phyloP scores from a whole-genome alignment of 441 rosid species.

The Gossypium lobatum region DNA sequence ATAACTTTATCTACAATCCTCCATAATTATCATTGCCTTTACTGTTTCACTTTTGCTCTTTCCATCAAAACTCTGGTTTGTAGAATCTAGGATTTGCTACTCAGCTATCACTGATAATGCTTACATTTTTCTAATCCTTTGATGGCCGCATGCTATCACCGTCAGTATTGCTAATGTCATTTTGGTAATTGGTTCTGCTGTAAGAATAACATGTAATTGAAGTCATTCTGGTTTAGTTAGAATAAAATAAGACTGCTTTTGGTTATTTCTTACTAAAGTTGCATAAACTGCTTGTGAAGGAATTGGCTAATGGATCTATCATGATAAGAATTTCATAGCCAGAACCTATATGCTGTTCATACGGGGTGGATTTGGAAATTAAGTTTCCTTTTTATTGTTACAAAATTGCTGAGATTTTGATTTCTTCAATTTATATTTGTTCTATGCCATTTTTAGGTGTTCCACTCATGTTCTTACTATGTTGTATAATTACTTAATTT shows the following conservation, averaged over 20 bases:
- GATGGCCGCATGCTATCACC: background rate
- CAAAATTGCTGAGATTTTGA: background rate
- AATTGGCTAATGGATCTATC: background rate
- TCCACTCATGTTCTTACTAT: background rate
- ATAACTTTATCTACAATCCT: background rate
- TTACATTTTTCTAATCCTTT: background rate
- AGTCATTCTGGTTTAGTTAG: background rate
- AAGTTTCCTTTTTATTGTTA: background rate
- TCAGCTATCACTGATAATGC: background rate
- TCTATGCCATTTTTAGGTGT: background rate
- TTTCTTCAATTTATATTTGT: background rate
- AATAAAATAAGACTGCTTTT: background rate
- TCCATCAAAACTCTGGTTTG: background rate
- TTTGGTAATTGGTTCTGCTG: background rate
- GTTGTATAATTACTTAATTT: background rate
- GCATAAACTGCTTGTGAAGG: background rate
- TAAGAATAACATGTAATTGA: background rate
- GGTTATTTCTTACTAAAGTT: background rate
- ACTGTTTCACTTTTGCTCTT: background rate
- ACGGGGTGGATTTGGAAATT: background rate
- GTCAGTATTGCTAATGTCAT: background rate
- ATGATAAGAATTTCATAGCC: background rate
- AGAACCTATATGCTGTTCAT: too few species aligned
- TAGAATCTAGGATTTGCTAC: background rate
- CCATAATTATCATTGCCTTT: background rate